Evolutionary conservation across 2,329 filamentous ascomycete species (phyloP).

Genomic region (Tolypocladium amazonense): DNA sequence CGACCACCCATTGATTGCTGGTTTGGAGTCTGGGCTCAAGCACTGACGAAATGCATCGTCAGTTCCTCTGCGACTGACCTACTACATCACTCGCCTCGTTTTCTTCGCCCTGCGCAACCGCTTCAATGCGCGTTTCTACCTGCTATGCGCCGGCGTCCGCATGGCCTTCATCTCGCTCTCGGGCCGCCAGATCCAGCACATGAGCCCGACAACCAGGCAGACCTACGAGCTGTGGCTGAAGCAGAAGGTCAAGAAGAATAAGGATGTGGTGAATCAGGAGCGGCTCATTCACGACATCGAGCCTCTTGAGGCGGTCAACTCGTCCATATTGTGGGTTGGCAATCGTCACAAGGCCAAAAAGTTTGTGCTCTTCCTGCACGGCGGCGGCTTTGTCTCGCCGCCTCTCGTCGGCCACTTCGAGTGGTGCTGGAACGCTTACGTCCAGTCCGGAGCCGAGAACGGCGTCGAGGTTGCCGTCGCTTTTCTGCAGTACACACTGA

Average conservation of each 20-base stretch:
- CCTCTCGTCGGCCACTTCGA: conserved; percentile 12
- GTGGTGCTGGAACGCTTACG: conserved; percentile 15
- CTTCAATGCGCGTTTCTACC: conserved; percentile 6
- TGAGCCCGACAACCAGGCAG: conserved; percentile 7
- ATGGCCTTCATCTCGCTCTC: conserved; percentile 9
- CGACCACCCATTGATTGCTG: not conserved
- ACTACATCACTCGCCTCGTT: conserved; percentile 5
- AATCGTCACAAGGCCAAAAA: conserved; percentile 14
- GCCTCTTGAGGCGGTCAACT: conserved; percentile 6
- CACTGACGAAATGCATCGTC: not conserved
- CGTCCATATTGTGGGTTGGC: conserved; percentile 17
- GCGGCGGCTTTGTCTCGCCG: conserved; percentile 15
- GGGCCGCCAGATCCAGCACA: conserved; percentile 11
- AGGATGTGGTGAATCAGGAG: conserved; percentile 4
- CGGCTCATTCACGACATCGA: conserved; percentile 9
- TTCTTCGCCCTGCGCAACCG: conserved; percentile 8
- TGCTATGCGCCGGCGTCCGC: conserved; percentile 7
- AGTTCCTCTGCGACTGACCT: conserved; percentile 6
- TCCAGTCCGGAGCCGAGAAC: conserved; percentile 8
- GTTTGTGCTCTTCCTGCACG: conserved; percentile 18
- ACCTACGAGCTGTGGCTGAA: conserved; percentile 13
- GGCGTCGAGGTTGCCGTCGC: conserved; percentile 18
- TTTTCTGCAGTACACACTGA: conserved; percentile 23
- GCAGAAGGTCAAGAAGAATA: conserved; percentile 6
- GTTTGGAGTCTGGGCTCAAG: not conserved